Conservation (phyloP, 2,329 filamentous ascomycete species). For the Aspergillus caelatus region DNA sequence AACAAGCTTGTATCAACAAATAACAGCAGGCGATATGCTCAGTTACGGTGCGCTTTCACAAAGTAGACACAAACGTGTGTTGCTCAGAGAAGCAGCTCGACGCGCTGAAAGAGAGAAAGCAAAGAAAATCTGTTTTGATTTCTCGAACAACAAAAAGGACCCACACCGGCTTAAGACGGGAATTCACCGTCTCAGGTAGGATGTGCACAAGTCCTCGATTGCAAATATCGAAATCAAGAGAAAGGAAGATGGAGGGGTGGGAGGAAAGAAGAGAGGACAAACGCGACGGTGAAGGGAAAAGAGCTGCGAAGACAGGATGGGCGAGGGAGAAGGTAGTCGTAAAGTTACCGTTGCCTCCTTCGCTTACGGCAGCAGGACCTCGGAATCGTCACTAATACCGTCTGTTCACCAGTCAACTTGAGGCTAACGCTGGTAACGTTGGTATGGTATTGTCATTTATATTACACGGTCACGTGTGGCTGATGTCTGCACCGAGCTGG, state of each 20-base stretch:
- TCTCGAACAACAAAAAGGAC: constrained; percentile 10
- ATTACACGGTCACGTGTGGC: background rate
- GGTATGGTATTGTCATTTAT: background rate
- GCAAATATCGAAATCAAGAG: constrained; percentile 10
- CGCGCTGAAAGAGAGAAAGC: constrained; percentile 15
- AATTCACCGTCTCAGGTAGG: constrained; percentile 18
- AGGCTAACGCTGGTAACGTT: background rate
- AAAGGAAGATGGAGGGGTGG: constrained; percentile 10
- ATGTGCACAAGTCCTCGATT: constrained; percentile 15
- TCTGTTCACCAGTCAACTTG: background rate
- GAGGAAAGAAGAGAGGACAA: constrained; percentile 18
- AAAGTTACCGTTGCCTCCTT: constrained; percentile 7
- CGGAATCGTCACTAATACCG: background rate
- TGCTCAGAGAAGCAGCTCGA: constrained; percentile 15
- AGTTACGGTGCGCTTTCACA: constrained; percentile 9
- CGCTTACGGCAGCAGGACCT: constrained; percentile 4
- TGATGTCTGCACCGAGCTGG: background rate
- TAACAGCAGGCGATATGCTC: constrained; percentile 5
- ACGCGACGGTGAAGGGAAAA: constrained; percentile 20
- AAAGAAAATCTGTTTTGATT: constrained; percentile 10
- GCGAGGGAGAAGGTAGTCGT: background rate
- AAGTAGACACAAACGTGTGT: constrained; percentile 2
- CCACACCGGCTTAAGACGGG: constrained; percentile 22
- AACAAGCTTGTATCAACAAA: background rate
- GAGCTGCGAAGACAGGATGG: constrained; percentile 14